phyloP scores from a whole-genome alignment of 805 yeast genomes.

The Myxozyma monticola region DNA sequence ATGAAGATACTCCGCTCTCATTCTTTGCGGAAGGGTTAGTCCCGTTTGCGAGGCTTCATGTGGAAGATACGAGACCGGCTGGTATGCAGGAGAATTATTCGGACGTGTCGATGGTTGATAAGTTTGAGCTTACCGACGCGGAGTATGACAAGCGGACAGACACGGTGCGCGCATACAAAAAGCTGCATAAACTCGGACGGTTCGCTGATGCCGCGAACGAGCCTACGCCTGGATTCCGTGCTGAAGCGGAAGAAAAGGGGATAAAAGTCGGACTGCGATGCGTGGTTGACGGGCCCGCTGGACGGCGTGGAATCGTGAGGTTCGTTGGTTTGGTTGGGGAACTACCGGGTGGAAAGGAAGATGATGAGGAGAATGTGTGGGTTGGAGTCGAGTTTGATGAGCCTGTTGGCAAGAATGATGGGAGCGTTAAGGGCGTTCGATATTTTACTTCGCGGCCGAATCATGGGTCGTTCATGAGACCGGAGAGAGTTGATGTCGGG shows the following conservation, averaged over 20 bases:
- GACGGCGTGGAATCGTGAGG: slow-evolving; percentile 67
- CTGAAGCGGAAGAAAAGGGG: slow-evolving; percentile 1
- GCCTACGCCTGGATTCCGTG: slow-evolving; percentile 33
- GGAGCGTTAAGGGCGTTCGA: slow-evolving; percentile 59
- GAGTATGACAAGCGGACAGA: slow-evolving; percentile 61
- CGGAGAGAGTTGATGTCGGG: slow-evolving; percentile 66
- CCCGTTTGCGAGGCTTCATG: slow-evolving; percentile 37
- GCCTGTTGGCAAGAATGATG: slow-evolving; percentile 85
- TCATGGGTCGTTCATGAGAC: slow-evolving; percentile 79
- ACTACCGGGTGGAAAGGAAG: slow-evolving; percentile 44
- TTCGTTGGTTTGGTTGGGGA: slow-evolving; percentile 69
- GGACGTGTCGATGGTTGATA: slow-evolving; percentile 41
- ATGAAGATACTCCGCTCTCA: slow-evolving; percentile 8
- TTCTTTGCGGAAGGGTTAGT: slow-evolving; percentile 10
- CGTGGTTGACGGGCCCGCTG: slow-evolving; percentile 42
- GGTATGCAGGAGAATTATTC: slow-evolving; percentile 37
- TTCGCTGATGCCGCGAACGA: slow-evolving; percentile 49
- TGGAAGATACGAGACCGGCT: slow-evolving; percentile 41
- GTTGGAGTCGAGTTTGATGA: slow-evolving; percentile 83
- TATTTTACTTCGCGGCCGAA: slow-evolving; percentile 57
- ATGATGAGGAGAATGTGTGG: slow-evolving; percentile 51
- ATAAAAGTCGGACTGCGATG: slow-evolving; percentile 55
- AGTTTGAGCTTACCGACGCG: slow-evolving; percentile 54
- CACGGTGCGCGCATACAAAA: slow-evolving; percentile 78
- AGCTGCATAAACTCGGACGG: slow-evolving; percentile 64